Conservation (phyloP, 2,329 filamentous ascomycete genomes). For the Calycina marina region DNA sequence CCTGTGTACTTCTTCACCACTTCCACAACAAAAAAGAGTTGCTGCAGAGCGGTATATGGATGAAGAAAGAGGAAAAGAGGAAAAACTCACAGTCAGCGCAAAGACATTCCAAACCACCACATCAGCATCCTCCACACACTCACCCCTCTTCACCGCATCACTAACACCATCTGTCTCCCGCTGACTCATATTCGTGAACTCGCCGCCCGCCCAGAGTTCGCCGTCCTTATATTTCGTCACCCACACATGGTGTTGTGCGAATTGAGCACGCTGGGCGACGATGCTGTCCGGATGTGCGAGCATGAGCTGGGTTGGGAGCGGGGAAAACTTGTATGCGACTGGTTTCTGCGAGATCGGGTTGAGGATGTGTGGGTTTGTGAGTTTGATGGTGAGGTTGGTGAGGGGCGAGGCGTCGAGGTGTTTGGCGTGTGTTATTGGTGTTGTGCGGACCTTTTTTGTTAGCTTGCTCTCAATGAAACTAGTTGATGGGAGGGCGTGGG, state of each 20-base stretch:
- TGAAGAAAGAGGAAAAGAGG: too few species aligned
- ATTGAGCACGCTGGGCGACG: constrained; percentile 82
- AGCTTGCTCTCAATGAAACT: too few species aligned
- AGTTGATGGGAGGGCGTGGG: too few species aligned
- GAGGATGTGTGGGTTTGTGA: constrained; percentile 64
- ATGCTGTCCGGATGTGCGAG: constrained; percentile 67
- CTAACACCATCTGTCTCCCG: constrained; percentile 16
- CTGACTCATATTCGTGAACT: constrained; percentile 23
- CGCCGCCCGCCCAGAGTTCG: constrained; percentile 22
- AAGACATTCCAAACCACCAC: constrained; percentile 90
- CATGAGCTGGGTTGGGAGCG: constrained; percentile 61
- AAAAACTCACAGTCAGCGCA: constrained; percentile 42
- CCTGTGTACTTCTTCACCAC: too few species aligned
- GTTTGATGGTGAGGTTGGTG: constrained; percentile 65
- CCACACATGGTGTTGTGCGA: constrained; percentile 73
- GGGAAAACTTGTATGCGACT: constrained; percentile 75
- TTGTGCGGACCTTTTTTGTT: constrained; percentile 28
- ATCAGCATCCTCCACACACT: constrained; percentile 80
- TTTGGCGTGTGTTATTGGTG: constrained; percentile 26
- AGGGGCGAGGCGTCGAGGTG: constrained; percentile 30
- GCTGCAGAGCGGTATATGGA: too few species aligned
- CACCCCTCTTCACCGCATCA: constrained; percentile 69
- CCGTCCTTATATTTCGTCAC: constrained; percentile 65
- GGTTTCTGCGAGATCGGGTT: constrained; percentile 77
- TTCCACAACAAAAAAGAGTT: too few species aligned